Conservation (phyloP, 1,139 yeast genomes). For the Suhomyces bolitotheri region DNA sequence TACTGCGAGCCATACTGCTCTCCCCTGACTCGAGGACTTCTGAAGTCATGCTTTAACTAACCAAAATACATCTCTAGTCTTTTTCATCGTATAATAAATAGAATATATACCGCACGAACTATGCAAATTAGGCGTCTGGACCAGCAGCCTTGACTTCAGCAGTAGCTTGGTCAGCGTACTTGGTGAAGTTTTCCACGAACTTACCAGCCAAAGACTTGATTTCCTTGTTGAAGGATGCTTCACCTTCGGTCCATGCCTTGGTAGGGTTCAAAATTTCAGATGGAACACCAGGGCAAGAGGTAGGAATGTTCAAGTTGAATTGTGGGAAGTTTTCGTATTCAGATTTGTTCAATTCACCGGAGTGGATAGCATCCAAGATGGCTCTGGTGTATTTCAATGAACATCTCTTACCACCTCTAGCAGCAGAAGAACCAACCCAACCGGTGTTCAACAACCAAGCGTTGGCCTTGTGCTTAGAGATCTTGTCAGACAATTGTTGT, state of each 20-base stretch:
- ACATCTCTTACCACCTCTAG: conserved; percentile 96
- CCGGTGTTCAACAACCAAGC: conserved; percentile 99
- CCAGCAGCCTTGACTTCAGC: conserved; percentile 91
- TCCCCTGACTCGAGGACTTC: too few species aligned
- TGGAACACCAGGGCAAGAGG: conserved; percentile 79
- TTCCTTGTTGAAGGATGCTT: conserved; percentile 64
- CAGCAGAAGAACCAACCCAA: conserved; percentile 94
- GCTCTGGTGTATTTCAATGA: conserved; percentile 98
- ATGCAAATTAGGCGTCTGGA: conserved; percentile 50
- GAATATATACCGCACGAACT: too few species aligned
- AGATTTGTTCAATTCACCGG: conserved; percentile 79
- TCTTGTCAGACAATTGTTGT: conserved; percentile 92
- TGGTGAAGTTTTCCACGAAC: conserved; percentile 84
- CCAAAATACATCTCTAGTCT: too few species aligned
- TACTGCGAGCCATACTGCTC: too few species aligned
- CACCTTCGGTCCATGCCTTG: conserved; percentile 77
- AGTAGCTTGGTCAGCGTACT: conserved; percentile 81
- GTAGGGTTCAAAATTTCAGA: conserved; percentile 84
- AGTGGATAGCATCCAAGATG: conserved; percentile 90
- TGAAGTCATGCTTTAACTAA: too few species aligned
- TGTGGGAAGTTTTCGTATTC: conserved; percentile 84
- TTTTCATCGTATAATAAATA: too few species aligned
- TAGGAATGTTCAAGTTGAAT: conserved; percentile 88
- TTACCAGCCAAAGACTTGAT: conserved; percentile 72
- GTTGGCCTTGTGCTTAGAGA: conserved; percentile 80